Percentiles rank a stretch among this genome's conserved stretches.
These are phyloP conservation scores for Hypoxylon fragiforme DNA, from an alignment of 495 filamentous ascomycete genomes.

Conservation along the genomic window DNA sequence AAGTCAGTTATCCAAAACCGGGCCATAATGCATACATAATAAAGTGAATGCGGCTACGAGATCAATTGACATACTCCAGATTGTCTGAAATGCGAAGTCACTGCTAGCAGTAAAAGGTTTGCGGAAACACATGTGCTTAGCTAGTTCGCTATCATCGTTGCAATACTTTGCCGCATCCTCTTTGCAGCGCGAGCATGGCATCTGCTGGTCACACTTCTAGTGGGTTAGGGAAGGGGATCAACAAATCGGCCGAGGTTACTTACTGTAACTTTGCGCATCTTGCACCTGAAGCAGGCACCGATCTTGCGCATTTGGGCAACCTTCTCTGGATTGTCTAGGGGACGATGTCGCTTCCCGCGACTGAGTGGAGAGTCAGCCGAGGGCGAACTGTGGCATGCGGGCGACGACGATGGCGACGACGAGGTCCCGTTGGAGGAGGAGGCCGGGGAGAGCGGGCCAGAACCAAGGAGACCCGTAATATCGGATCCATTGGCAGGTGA, in stretches of 20 bases:
- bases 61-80: constrained; percentile 30
- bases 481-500: constrained; percentile 28
- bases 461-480: constrained; percentile 17
- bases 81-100: constrained; percentile 30
- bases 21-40: not conserved
- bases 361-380: constrained; percentile 27
- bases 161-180: constrained; percentile 34
- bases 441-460: constrained; percentile 25
- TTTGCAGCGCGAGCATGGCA: constrained; percentile 36
- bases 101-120: constrained; percentile 23
- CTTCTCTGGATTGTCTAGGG: constrained; percentile 38
- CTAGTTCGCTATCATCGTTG: constrained; percentile 32
- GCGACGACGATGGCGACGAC: constrained; percentile 11
- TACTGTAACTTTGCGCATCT: constrained; percentile 38
- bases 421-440: constrained; percentile 28
- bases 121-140: constrained; percentile 36
- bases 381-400: constrained; percentile 17
- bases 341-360: constrained; percentile 36
- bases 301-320: constrained; percentile 39
- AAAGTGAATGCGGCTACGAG: not conserved
- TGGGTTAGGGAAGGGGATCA: constrained; percentile 18
- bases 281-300: constrained; percentile 40
- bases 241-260: constrained; percentile 16
- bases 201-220: constrained; percentile 38
- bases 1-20: constrained; percentile 11